Evolutionary conservation across 78 protist genomes (phyloP), one percentile per base, ranked within the genome.

Genomic region (Polysphondylium violaceum): DNA sequence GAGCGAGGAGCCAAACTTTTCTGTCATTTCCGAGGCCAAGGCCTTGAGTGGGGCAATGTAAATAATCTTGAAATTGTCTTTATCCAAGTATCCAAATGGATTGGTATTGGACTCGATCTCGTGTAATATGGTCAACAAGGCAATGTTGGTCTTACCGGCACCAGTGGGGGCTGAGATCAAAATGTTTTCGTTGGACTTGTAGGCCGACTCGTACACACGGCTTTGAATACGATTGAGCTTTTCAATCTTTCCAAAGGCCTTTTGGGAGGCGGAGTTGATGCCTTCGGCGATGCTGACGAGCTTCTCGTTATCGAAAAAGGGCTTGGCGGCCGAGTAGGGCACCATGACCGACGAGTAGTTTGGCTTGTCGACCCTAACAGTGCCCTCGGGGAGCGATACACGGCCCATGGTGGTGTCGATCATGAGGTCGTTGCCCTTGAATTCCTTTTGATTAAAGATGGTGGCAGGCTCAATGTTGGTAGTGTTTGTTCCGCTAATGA

Each of bases 21-120:
- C 86, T 2, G 76, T 95, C 86, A 97, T 94, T 79, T 98, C 99
- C 4, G 96, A 60, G 0, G 99, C 99, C 35, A 99, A 95, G 5
- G 99, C 99, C 92, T 99, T 99, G 99, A 99, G 97, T 17, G 99
- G 99, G 8, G 99, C 99, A 9, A 99, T 95, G 69, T 98, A 99
- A n/a, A 99, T 92, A 11, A 98, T 96, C 83, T 99, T 99, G 76
- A 99, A 97, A 69, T 93, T 63, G 36, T 95, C 98, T 63, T 53
- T 35, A 43, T 40, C 63, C 47, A 74, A 60, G 0, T 23, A 35
- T 2, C 91, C 92, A 59, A 44, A 76, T 3, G 56, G 27, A 55
- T 35, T 67, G 11, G 36, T 58, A 67, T 86, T 78, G 4, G 36
- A 6, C 38, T 95, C 93, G 21, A 98, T 50, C 53, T 89, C 95